These are phyloP conservation scores for Furcasterigmium furcatum DNA, from an alignment of 2,329 filamentous ascomycete species.

Conservation along the genomic window DNA sequence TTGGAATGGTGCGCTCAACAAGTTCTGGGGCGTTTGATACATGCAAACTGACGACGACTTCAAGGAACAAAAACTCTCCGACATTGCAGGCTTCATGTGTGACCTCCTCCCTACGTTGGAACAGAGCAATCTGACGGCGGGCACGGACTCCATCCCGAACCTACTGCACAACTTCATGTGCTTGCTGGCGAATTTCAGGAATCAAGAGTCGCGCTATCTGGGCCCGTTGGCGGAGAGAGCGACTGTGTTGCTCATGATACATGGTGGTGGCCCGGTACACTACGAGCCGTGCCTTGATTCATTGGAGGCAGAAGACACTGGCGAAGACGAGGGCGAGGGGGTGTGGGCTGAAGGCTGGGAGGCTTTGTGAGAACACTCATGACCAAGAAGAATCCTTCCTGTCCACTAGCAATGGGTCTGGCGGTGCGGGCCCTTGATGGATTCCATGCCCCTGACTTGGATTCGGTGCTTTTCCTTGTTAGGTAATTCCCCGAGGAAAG, in stretches of 20 bases:
- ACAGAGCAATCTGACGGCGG: not conserved
- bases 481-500: not conserved
- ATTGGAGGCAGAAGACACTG: not conserved
- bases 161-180: slow-evolving; percentile 15
- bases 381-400: not conserved
- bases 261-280: not conserved
- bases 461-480: not conserved
- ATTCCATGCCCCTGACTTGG: not conserved
- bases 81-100: slow-evolving; percentile 15
- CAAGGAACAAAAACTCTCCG: slow-evolving; percentile 17
- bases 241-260: not conserved
- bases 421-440: not conserved
- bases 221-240: slow-evolving; percentile 1
- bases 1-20: slow-evolving; percentile 14
- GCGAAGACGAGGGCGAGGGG: not conserved
- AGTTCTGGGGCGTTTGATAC: too few relatives aligned
- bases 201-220: slow-evolving; percentile 11
- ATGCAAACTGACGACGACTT: not conserved
- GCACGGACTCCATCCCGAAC: slow-evolving; percentile 2
- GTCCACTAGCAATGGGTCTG: not conserved
- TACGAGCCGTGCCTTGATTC: not conserved
- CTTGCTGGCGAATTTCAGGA: slow-evolving; percentile 14
- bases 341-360: not conserved
- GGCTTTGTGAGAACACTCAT: not conserved
- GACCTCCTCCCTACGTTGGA: slow-evolving; percentile 8